Base-by-base conservation (phyloP, 2,329 filamentous ascomycete genomes). In the Rhytidhysteron rufulum region DNA sequence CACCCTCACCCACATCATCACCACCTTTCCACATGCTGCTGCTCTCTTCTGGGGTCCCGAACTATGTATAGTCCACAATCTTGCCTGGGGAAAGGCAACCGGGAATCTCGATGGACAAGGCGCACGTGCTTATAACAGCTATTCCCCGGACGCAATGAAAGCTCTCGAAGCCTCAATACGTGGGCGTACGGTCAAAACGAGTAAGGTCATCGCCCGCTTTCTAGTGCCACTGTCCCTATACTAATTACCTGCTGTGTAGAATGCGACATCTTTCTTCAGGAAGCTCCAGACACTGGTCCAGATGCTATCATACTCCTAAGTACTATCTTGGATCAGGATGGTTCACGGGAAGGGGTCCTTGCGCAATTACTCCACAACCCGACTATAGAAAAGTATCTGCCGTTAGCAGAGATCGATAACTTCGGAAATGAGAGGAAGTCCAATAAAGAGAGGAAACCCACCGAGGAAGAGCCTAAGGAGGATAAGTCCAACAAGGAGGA, bases 21-120 rank as follows among this genome's bases (percentile, higher is more conserved):
- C 65, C 15, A 62, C 67, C 10, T 60, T 73, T 35, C 54, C 62
- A 9, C 67, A 71, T 43, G 63, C 66, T 9, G 52, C 66, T 3
- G 67, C 66, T 31, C 55, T 72, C 17, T 70, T 70, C 47, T 71
- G 68, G 68, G 63, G 63, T 13, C 45, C 58, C 8, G 56, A 66
- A 9, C 51, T 68, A 17, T 44, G 56, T 8, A 54, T 67, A 10
- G 51, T 71, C 5, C 62, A 69, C 48, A 72, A 72, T 41, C 38
- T 66, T 11, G 61, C 63, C 4, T 73, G 69, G 69, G 54, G 47
- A 11, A 63, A 62, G 36, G 59, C 57, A 5, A 55, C 58, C 8
- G 60, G 56, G 13, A 50, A 56, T 10, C 42, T 60, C 3, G 49
- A 58, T 22, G 60, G 59, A 30, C 65, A 68, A 49, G 68, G 66